Base-by-base conservation (phyloP, 2,329 filamentous ascomycete genomes). In the Diaporthe destruens region DNA sequence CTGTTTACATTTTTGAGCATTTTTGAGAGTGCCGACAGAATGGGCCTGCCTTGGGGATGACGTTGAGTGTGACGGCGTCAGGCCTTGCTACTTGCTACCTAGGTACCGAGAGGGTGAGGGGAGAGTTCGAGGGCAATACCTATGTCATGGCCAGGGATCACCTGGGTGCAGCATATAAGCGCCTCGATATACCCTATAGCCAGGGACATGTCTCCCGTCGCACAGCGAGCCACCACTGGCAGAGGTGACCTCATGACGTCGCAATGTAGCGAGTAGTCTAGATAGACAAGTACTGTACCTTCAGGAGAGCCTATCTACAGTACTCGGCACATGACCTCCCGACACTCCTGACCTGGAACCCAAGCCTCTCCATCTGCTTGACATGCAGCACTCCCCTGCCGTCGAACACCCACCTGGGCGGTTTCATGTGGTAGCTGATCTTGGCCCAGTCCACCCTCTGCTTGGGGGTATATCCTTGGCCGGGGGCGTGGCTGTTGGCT, bases 321-420 rank as follows among this genome's bases (percentile, higher is more conserved):
- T n/a, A n/a, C n/a, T n/a, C 20, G 20, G 11, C 42, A 1, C n/a
- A n/a, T 65, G 23, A 69, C 29, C 85, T 83, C 25, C 87, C 87
- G 44, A 89, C 84, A 74, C 84, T 87, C 81, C 88, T 86, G 12
- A 89, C 85, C 23, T 83, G 81, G 65, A 89, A 82, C 18, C 85
- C 87, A n/a, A 89, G 80, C 80, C 84, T 84, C 51, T 81, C 80
- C 82, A 88, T 84, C 75, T 84, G 82, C 29, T 80, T 79, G 23
- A 82, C 82, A 75, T 89, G 85, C 59, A 89, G 84, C 39, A 88
- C 84, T 51, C 87, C 86, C 70, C 86, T 85, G n/a, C 87, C 87
- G 73, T 89, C 87, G 79, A 89, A 89, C 34, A 89, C 81, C 86
- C 86, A 88, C 71, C 84, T 85, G 14, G 87, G 87, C 80, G 86